phyloP scores from a whole-genome alignment of 2,329 filamentous ascomycete species.

The Phyllosticta citrichinensis region DNA sequence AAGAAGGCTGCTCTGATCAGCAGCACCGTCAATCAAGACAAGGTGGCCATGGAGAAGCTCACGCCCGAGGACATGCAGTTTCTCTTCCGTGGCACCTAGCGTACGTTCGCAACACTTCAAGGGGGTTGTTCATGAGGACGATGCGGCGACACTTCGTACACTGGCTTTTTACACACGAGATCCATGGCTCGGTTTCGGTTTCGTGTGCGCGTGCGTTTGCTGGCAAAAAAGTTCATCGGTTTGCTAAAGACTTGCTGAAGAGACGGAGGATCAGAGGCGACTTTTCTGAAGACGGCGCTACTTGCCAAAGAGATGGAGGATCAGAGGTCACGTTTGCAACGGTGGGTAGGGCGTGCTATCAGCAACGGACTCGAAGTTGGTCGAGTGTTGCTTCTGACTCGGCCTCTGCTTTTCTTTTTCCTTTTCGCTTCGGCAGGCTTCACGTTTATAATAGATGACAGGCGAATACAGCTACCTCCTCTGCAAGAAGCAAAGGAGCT shows the following conservation, averaged over 20 bases:
- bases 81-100: constrained; percentile 62
- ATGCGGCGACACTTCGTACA: background rate
- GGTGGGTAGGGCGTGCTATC: background rate
- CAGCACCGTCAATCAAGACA: constrained; percentile 89
- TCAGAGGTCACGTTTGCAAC: background rate
- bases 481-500: too few relatives aligned
- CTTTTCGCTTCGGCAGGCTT: too few relatives aligned
- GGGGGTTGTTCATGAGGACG: background rate
- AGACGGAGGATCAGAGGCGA: background rate
- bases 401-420: too few relatives aligned
- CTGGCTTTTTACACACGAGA: background rate
- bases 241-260: background rate
- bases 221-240: background rate
- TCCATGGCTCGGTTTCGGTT: background rate
- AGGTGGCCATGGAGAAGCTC: constrained; percentile 81
- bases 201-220: background rate
- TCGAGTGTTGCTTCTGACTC: background rate
- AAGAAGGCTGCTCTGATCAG: constrained; percentile 99
- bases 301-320: background rate
- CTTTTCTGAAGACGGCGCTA: background rate
- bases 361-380: background rate
- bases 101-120: background rate
- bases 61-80: constrained; percentile 92
- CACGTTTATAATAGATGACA: too few relatives aligned
- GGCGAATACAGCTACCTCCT: too few relatives aligned